Base-by-base conservation (phyloP, 495 filamentous ascomycete species). In the Penicillium verhagenii region DNA sequence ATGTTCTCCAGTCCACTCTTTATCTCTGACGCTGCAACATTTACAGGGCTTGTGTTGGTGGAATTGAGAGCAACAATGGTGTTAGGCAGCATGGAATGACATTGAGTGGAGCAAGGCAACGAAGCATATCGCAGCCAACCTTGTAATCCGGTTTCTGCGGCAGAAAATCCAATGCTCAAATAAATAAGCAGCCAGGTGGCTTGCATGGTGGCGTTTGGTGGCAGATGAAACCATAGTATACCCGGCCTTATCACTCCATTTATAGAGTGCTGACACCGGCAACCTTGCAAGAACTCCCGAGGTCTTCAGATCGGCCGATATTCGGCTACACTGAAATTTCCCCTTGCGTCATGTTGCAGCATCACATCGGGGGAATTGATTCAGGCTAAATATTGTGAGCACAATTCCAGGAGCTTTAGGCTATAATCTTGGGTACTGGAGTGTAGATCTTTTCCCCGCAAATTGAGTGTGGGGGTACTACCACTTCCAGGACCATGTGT, bases 81-180 rank as follows among this genome's bases (percentile, higher is more conserved):
- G n/a, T 82, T 53, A 1, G 39, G 57, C 18, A 53, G 59, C 21
- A 65, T 68, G 38, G 69, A 74, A 28, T 56, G 56, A 39, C 66
- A 52, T 24, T 75, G 33, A 14, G 33, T 35, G 11, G 33, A 35
- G 14, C 33, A 35, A 35, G 78, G 72, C 37, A 87, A 53, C 8
- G 77, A 74, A 19, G 84, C 82, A 67, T 88, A 88, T 46, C 85
- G 81, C 38, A 89, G 63, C 86, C 86, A 89, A 49, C 74, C 85
- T 45, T 77, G 69, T 20, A 82, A 64, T 10, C 86, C 86, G 56
- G 82, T 78, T 57, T 89, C 57, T 24, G 33, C 33, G 3, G 33
- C 33, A 35, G 14, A 13, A 35, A 35, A 16, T 13, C 33, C 13
- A 2, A 35, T 4, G 13, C 10, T n/a, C 33, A 35, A 5, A 14